A percentile compares a stretch with the other conserved stretches of the same genome.
Evolutionary conservation across 768 basidiomycete genomes (phyloP).

Genomic region (Mycena venus): DNA sequence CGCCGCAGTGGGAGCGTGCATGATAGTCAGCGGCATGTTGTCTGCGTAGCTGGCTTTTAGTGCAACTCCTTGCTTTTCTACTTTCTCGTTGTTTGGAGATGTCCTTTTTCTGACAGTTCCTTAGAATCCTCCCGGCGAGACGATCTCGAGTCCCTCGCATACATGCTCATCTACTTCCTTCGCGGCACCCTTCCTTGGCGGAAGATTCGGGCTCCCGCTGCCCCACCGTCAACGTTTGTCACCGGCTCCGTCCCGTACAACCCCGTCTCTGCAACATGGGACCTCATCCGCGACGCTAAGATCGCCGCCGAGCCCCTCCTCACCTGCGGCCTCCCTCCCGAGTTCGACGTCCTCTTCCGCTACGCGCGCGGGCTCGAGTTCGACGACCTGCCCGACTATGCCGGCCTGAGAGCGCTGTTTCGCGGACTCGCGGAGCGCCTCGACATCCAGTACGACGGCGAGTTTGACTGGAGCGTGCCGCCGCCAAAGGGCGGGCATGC

Average conservation of each 20-base stretch:
- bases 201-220: constrained; percentile 70
- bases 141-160: constrained; percentile 84
- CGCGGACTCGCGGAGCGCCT: constrained; percentile 66
- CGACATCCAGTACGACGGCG: constrained; percentile 68
- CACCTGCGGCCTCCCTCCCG: constrained; percentile 82
- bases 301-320: constrained; percentile 74
- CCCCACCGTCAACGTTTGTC: constrained; percentile 36
- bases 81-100: too few species aligned
- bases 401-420: constrained; percentile 83
- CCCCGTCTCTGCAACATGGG: constrained; percentile 79
- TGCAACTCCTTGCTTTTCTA: constrained; percentile 7
- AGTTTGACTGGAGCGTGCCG: constrained; percentile 50
- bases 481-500: constrained; percentile 23
- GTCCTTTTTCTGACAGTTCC: constrained; percentile 22
- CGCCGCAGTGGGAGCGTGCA: not conserved
- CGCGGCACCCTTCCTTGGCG: constrained; percentile 86
- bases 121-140: constrained; percentile 83
- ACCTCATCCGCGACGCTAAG: constrained; percentile 82
- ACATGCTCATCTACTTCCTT: constrained; percentile 87
- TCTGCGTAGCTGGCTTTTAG: too few species aligned
- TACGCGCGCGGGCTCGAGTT: constrained; percentile 89
- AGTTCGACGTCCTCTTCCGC: constrained; percentile 84
- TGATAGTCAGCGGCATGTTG: not conserved
- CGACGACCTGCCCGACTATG: constrained; percentile 92
- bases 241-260: constrained; percentile 50